phyloP scores from a whole-genome alignment of 345 rosid genomes.

The Eucalyptus coolabah region DNA sequence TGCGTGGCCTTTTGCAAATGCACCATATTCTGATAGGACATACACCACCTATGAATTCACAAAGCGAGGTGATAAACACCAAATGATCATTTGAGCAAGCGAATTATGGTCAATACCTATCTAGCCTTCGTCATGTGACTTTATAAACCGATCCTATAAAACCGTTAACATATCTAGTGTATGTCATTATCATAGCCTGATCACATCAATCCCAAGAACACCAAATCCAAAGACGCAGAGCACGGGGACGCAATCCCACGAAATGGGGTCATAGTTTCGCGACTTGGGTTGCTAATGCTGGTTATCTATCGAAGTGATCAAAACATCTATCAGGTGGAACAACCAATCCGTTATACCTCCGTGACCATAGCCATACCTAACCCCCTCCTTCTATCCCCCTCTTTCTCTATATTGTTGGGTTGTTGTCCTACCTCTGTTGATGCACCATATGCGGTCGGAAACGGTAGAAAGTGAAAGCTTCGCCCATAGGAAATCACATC shows the following conservation, averaged over 20 bases:
- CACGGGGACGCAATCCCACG: neutral
- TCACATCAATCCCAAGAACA: neutral
- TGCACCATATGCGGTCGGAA: neutral
- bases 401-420: neutral
- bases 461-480: neutral
- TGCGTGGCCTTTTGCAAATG: neutral
- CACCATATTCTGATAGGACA: neutral
- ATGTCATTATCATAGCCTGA: neutral
- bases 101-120: neutral
- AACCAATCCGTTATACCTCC: neutral
- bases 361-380: neutral
- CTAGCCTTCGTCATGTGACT: neutral
- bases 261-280: neutral
- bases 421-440: neutral
- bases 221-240: neutral
- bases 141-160: neutral
- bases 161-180: neutral
- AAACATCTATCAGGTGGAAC: neutral
- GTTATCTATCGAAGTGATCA: neutral
- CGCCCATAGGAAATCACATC: neutral
- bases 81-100: neutral
- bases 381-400: neutral
- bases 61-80: neutral
- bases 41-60: neutral
- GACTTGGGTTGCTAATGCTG: neutral